These are phyloP conservation scores for Blastocystis sp. DNA, from an alignment of 352 stramenopile genomes.

Conservation along the genomic window DNA sequence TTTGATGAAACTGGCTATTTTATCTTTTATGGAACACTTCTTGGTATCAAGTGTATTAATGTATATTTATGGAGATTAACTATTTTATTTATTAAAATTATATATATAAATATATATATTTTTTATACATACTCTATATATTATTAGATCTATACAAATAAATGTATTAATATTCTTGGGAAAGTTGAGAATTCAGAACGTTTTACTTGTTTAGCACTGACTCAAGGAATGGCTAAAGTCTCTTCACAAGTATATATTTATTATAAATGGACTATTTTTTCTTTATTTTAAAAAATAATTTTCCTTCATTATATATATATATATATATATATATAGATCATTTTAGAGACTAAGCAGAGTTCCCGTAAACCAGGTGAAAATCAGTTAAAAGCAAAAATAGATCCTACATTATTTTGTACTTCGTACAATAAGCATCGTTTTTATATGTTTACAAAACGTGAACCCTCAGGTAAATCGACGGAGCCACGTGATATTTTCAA, in stretches of 20 bases:
- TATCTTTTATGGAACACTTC: slow-evolving; percentile 73
- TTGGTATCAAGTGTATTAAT: slow-evolving; percentile 80
- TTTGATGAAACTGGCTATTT: slow-evolving; percentile 87
- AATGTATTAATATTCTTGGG: slow-evolving; percentile 67
- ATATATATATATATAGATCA: no score
- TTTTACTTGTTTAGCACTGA: slow-evolving; percentile 73
- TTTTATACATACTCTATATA: slow-evolving; percentile 54
- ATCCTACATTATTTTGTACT: slow-evolving; percentile 64
- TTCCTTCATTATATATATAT: no score
- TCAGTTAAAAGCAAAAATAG: slow-evolving; percentile 46
- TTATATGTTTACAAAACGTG: slow-evolving; percentile 79
- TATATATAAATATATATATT: background rate
- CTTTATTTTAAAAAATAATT: no score
- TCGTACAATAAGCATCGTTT: slow-evolving; percentile 74
- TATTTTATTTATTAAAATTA: background rate
- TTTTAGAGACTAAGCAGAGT: no score
- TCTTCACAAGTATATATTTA: slow-evolving; percentile 80
- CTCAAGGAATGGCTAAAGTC: slow-evolving; percentile 75
- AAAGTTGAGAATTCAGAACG: slow-evolving; percentile 78
- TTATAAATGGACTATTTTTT: no score
- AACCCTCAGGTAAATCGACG: slow-evolving; percentile 62
- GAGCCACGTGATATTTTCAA: slow-evolving; percentile 75
- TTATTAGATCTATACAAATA: slow-evolving; percentile 52
- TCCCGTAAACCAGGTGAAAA: slow-evolving; percentile 52
- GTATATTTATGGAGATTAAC: background rate